phyloP scores from a whole-genome alignment of 495 filamentous ascomycete genomes.

The Penicillium cinerascens region DNA sequence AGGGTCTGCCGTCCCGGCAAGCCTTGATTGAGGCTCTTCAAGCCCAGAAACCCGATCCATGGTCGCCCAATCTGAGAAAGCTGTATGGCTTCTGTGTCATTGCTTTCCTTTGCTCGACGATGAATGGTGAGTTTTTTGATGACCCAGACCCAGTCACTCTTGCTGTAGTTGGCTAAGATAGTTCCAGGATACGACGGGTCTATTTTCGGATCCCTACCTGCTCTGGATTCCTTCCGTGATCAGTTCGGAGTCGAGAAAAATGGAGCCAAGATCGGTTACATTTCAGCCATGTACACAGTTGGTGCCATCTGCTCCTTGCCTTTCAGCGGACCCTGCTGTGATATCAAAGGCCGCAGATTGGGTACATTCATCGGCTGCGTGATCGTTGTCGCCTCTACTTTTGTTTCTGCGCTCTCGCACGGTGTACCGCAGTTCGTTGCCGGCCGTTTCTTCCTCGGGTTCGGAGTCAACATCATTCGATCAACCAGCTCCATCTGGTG shows the following conservation, averaged over 20 bases:
- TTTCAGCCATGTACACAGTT: slow-evolving; percentile 56
- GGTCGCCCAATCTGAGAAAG: slow-evolving; percentile 11
- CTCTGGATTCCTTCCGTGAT: slow-evolving; percentile 25
- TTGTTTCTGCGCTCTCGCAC: slow-evolving; percentile 42
- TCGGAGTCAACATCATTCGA: slow-evolving; percentile 63
- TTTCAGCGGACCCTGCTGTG: slow-evolving; percentile 53
- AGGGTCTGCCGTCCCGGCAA: slow-evolving; percentile 6
- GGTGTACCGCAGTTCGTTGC: slow-evolving; percentile 54
- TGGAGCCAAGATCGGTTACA: slow-evolving; percentile 43
- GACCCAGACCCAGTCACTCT: too few species aligned
- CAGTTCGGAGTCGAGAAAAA: slow-evolving; percentile 31
- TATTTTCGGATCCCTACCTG: slow-evolving; percentile 37
- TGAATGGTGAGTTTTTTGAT: slow-evolving; percentile 7
- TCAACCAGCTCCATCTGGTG: slow-evolving; percentile 69
- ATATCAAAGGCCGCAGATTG: slow-evolving; percentile 54
- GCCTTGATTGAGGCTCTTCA: slow-evolving; percentile 8
- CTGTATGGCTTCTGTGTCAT: slow-evolving; percentile 2
- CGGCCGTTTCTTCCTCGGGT: slow-evolving; percentile 73
- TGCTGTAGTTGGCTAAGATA: too few species aligned
- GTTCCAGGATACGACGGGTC: slow-evolving; percentile 44
- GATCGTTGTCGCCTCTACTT: slow-evolving; percentile 53
- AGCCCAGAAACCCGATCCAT: slow-evolving; percentile 9
- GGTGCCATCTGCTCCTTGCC: slow-evolving; percentile 59
- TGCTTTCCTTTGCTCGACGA: slow-evolving; percentile 12
- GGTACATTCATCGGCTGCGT: slow-evolving; percentile 59